Percentiles rank a stretch among this genome's conserved stretches.
phyloP scores from a whole-genome alignment of 2,329 filamentous ascomycete species.

The Fusarium tricinctum region DNA sequence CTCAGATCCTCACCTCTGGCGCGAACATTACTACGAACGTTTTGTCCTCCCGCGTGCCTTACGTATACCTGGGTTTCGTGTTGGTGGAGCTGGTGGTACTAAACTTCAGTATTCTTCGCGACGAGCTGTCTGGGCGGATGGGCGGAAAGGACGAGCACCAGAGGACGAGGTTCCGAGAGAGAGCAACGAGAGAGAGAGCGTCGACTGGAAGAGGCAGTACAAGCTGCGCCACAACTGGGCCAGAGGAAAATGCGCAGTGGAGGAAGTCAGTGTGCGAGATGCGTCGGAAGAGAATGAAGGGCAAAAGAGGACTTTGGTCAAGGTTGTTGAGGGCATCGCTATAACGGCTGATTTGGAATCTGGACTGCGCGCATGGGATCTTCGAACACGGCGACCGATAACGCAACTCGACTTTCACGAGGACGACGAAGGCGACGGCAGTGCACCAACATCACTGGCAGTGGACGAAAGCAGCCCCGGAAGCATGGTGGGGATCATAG shows the following conservation, averaged over 20 bases:
- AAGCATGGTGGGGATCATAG: conserved; percentile 68
- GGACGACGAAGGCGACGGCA: conserved; percentile 39
- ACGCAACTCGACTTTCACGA: conserved; percentile 60
- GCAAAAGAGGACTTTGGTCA: conserved; percentile 77
- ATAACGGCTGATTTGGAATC: conserved; percentile 78
- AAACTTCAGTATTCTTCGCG: conserved; percentile 63
- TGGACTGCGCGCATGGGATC: conserved; percentile 84
- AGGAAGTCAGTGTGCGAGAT: conserved; percentile 75
- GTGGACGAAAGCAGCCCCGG: conserved; percentile 69
- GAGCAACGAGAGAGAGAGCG: conserved; percentile 50
- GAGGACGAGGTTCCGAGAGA: conserved; percentile 52
- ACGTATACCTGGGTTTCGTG: conserved; percentile 76
- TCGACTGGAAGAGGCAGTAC: conserved; percentile 92
- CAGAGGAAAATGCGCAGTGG: conserved; percentile 82
- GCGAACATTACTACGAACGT: conserved; percentile 85
- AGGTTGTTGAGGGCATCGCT: conserved; percentile 81
- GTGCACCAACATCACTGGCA: conserved; percentile 72
- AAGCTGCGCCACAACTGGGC: conserved; percentile 93
- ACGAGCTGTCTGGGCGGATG: conserved; percentile 61
- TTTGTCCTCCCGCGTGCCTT: conserved; percentile 87
- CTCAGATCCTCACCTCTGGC: conserved; percentile 91
- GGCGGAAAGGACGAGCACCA: conserved; percentile 59
- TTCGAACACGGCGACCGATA: conserved; percentile 73
- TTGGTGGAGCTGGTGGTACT: conserved; percentile 49
- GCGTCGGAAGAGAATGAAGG: conserved; percentile 51